Percentiles rank a stretch among this genome's conserved stretches.
phyloP scores from a whole-genome alignment of 2,329 filamentous ascomycete species.

The Tolypocladium nubicola region DNA sequence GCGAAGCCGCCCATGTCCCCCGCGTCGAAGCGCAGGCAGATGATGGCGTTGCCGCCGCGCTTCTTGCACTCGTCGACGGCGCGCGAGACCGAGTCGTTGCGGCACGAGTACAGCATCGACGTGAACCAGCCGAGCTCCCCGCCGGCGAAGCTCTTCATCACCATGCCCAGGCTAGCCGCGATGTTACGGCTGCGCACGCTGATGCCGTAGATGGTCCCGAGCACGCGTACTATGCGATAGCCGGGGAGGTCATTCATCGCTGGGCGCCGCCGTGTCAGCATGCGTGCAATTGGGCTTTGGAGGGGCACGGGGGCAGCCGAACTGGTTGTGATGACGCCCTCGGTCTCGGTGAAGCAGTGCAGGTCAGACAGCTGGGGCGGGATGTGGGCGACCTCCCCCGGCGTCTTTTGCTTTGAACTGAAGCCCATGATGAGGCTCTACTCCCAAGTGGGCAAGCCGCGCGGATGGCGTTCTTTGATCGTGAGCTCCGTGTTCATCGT shows the following conservation, averaged over 20 bases:
- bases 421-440: conserved; percentile 12
- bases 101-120: conserved; percentile 45
- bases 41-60: conserved; percentile 49
- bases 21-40: conserved; percentile 48
- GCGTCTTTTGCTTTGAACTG: conserved; percentile 12
- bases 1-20: conserved; percentile 43
- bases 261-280: conserved; percentile 4
- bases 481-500: background rate
- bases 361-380: conserved; percentile 33
- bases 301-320: conserved; percentile 2
- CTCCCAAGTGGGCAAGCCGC: background rate
- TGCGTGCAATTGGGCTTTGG: background rate
- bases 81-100: conserved; percentile 47
- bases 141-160: conserved; percentile 44
- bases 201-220: conserved; percentile 48
- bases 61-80: conserved; percentile 45
- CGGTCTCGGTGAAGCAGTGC: conserved; percentile 51
- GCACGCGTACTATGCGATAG: conserved; percentile 44
- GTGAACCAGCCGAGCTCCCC: conserved; percentile 52
- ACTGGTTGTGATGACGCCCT: conserved; percentile 49
- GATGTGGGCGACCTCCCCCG: conserved; percentile 21
- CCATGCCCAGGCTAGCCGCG: conserved; percentile 44
- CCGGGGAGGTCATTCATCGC: conserved; percentile 54
- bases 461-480: background rate
- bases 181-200: conserved; percentile 49